Evolutionary conservation across 1,139 yeast genomes (phyloP), one percentile per base, ranked within the genome.

Genomic region (Saccharomycopsis hybrid): DNA sequence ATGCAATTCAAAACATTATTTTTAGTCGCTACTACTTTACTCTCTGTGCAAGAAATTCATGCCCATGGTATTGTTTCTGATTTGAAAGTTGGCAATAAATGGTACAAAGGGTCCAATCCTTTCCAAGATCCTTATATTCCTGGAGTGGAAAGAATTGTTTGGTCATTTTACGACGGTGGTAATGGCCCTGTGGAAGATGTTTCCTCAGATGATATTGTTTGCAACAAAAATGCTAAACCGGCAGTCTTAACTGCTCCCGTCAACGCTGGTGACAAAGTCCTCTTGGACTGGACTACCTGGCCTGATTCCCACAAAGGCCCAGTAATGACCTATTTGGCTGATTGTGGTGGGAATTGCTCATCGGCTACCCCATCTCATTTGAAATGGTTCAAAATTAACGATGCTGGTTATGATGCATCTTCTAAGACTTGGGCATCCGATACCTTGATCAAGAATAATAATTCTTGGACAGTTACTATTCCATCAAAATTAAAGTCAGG

Each of bases 381-480:
- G 8, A 39, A 46, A 5, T 51, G 35, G 42, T 51, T 51, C 49
- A 51, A 51, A 46, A 51, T 51, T 50, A 54, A 50, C 27, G 53
- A 51, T 24, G 48, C 29, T 36, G 54, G 54, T 9, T 51, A 43
- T 33, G 37, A 40, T 38, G 31, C 43, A 9, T 7, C 24, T 5
- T 36, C 41, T 3, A 43, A 42, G 5, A 25, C 31, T 13, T 52
- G 55, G 55, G 46, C 49, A 11, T 13, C 49, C 38, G 45, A 42
- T 13, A 46, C 41, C 35, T 43, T 50, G 13, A 52, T 52, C 32
- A 44, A 52, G 9, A 47, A 50, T 39, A 46, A 46, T 36, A 43
- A 50, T 43, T 39, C 54, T 28, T 52, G 46, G 47, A 30, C 55
- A 9, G 41, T 50, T 29, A 52, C 51, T 3, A 47, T 52, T 35